Evolutionary conservation across 106 monocot genomes (phyloP), one percentile per base, ranked within the genome.

Genomic region (Chionographis japonica): DNA sequence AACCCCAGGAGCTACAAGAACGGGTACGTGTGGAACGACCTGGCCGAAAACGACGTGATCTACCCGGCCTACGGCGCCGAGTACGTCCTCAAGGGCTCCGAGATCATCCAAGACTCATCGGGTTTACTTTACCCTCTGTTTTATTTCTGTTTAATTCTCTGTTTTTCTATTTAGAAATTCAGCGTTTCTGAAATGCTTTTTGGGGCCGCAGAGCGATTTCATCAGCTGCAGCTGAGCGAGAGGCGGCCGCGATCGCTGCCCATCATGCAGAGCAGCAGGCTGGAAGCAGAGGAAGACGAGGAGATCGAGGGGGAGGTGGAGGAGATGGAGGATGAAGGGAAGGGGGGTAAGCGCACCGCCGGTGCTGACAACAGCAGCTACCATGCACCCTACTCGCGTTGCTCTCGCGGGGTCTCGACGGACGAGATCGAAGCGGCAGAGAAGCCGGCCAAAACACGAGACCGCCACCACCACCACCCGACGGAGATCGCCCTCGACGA

Each of bases 11-110:
- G 78, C 68, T 94, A 94, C 68, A 94, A 90, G 74, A 94, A 88
- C 64, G 94, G 94, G 8, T 94, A 90, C 52, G 94, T 94, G 41
- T 94, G 94, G 94, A 94, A 94, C 50, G 94, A 94, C 68, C 43
- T 94, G 52, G 78, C 83, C 27, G 90, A 90, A 71, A 83, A 85
- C 71, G 94, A 94, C 60, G 62, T 83, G 54, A 83, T 94, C 62
- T 80, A 88, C 63, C 90, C 90, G 38, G 79, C 85, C 8, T 85
- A 94, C 40, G 94, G 94, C 37, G 78, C 72, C 11, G 94, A 94
- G 69, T 94, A 90, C 78, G 76, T 94, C 16, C 94, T 94, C 76
- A 94, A 94, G 54, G 94, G 94, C 67, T 94, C 94, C 3, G 90
- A 90, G 78, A 80, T 94, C 79, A 63, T 90, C 57, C 73, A 72